A percentile compares a stretch with the other conserved stretches of the same genome.
Conservation (phyloP, 495 filamentous ascomycete species). For the Tuber indicum region DNA sequence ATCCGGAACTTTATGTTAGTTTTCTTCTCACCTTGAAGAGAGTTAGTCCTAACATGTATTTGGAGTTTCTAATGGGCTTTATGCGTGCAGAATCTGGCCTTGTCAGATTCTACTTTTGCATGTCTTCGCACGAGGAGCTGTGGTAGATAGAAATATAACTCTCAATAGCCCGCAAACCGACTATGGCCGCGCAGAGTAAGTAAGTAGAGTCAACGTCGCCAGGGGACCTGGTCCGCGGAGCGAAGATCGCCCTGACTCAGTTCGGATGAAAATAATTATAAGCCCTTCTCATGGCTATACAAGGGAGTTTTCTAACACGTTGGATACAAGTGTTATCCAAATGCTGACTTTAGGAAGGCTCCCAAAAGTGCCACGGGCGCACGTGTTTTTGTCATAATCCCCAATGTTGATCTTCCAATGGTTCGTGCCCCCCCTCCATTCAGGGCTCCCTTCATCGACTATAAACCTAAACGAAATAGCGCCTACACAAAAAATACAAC, state of each 20-base stretch:
- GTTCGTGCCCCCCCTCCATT: constrained; percentile 44
- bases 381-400: constrained; percentile 85
- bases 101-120: constrained; percentile 78
- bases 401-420: constrained; percentile 84
- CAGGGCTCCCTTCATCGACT: neutral
- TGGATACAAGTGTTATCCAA: constrained; percentile 67
- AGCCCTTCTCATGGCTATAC: constrained; percentile 46
- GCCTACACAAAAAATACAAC: constrained; percentile 88
- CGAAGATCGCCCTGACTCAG: constrained; percentile 42
- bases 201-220: constrained; percentile 63
- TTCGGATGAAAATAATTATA: constrained; percentile 54
- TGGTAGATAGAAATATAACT: constrained; percentile 20
- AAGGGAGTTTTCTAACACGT: neutral
- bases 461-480: constrained; percentile 42
- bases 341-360: constrained; percentile 66
- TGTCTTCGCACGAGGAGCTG: neutral
- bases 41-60: constrained; percentile 1
- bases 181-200: constrained; percentile 63
- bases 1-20: constrained; percentile 76
- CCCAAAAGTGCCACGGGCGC: constrained; percentile 88
- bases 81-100: constrained; percentile 80
- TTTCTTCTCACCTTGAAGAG: neutral
- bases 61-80: constrained; percentile 76
- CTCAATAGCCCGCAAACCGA: constrained; percentile 67
- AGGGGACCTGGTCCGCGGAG: constrained; percentile 81